A percentile compares a stretch with the other conserved stretches of the same genome.
Evolutionary conservation across 1,284 basidiomycete genomes (phyloP).

Genomic region (Marasmius tenuissimus): DNA sequence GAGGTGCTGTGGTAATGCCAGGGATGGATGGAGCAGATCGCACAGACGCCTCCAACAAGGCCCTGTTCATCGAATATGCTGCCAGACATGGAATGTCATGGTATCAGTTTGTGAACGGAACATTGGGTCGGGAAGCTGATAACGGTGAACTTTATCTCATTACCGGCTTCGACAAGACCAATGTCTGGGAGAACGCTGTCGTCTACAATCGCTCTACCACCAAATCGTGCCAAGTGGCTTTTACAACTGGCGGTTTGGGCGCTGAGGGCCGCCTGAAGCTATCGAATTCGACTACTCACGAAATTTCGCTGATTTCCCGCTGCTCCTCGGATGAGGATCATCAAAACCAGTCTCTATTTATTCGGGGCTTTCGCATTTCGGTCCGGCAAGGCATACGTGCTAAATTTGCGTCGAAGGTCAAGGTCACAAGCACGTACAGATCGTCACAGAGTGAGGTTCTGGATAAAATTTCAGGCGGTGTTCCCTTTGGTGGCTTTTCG

Average conservation of each 20-base stretch:
- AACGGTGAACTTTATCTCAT: slow-evolving; percentile 12
- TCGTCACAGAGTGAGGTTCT: not conserved
- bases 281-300: not conserved
- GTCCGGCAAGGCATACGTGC: not conserved
- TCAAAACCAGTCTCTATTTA: not conserved
- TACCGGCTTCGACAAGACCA: slow-evolving; percentile 11
- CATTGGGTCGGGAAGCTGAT: not conserved
- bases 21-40: slow-evolving; percentile 7
- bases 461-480: not conserved
- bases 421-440: not conserved
- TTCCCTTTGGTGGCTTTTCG: not conserved
- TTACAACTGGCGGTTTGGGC: not conserved
- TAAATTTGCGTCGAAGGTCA: not conserved
- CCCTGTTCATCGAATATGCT: slow-evolving; percentile 5
- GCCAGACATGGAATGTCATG: not conserved
- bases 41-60: not conserved
- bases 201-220: not conserved
- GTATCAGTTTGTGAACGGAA: slow-evolving; percentile 8
- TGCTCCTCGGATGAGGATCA: not conserved
- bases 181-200: not conserved
- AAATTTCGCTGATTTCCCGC: not conserved
- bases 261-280: not conserved
- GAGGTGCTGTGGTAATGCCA: slow-evolving; percentile 8
- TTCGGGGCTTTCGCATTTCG: not conserved
- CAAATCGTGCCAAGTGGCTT: not conserved